Evolutionary conservation across 768 basidiomycete species (phyloP).

Genomic region (Leucosporidium creatinivorum): DNA sequence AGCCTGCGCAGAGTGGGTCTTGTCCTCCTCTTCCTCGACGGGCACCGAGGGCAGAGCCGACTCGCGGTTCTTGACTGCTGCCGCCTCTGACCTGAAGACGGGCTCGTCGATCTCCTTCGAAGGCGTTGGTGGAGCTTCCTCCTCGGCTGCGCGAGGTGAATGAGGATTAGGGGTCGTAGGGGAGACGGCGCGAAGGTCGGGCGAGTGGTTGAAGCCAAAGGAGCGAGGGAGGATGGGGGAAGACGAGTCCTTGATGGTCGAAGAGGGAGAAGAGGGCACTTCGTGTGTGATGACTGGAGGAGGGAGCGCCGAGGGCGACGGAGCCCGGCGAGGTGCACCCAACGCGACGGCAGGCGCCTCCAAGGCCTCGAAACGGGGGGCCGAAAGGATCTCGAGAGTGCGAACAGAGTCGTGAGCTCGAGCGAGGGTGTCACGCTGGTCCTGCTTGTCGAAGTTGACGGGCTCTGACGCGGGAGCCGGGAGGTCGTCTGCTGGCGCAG

Average conservation of each 20-base stretch:
- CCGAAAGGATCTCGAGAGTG: slow-evolving; percentile 5
- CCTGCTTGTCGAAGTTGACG: neutral
- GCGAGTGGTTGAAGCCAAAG: neutral
- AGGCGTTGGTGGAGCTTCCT: slow-evolving; percentile 4
- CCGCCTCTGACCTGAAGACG: neutral
- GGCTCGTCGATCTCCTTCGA: neutral
- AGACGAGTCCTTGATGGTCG: too few species aligned
- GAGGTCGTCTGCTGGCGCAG: neutral
- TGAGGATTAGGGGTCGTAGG: neutral
- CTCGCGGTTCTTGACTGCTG: neutral
- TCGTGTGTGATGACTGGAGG: too few species aligned
- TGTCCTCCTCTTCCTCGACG: too few species aligned
- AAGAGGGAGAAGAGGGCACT: too few species aligned
- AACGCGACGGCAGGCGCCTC: too few species aligned
- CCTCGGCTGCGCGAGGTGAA: neutral
- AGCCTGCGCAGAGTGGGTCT: neutral
- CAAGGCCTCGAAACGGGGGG: too few species aligned
- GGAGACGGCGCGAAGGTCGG: neutral
- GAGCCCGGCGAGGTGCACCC: too few species aligned
- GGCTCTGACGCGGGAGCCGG: neutral
- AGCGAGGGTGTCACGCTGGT: neutral
- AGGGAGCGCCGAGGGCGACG: too few species aligned
- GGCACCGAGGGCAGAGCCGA: neutral
- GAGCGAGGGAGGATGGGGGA: too few species aligned
- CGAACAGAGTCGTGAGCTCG: neutral